Evolutionary conservation across 345 rosid species (phyloP).

Genomic region (Geranium brycei): DNA sequence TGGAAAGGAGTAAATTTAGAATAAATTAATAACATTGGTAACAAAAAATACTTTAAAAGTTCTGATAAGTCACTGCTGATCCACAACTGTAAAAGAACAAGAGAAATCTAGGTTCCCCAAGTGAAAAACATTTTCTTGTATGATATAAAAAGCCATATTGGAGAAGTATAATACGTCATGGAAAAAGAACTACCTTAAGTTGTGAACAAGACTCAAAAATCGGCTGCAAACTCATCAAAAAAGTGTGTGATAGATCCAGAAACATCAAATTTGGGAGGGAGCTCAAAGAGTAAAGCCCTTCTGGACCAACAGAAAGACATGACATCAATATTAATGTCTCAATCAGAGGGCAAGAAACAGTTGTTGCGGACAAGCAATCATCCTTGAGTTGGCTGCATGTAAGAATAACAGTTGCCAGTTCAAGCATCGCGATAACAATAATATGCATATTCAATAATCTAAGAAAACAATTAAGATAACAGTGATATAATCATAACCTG

Average conservation of each 20-base stretch:
- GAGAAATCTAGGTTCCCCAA: no score
- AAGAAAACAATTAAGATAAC: slow-evolving; percentile 2
- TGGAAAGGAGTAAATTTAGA: slow-evolving; percentile 4
- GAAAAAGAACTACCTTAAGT: slow-evolving; percentile 50
- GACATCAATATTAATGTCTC: slow-evolving; percentile 86
- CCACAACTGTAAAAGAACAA: no score
- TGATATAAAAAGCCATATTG: no score
- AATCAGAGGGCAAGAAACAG: slow-evolving; percentile 65
- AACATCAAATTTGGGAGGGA: slow-evolving; percentile 46
- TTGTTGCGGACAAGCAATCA: slow-evolving; percentile 73
- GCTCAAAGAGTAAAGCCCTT: slow-evolving; percentile 61
- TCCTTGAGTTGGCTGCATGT: slow-evolving; percentile 73
- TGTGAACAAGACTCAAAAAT: slow-evolving; percentile 73
- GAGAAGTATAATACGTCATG: background rate
- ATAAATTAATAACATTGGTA: background rate
- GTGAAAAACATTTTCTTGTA: no score
- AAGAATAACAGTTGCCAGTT: slow-evolving; percentile 11
- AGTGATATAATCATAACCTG: slow-evolving; percentile 34
- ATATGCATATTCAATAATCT: slow-evolving; percentile 1
- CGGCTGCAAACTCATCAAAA: slow-evolving; percentile 67
- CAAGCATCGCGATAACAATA: background rate
- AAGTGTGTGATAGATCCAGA: slow-evolving; percentile 88
- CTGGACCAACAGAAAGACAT: slow-evolving; percentile 70
- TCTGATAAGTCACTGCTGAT: no score
- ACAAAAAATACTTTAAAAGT: background rate